Base-by-base conservation (phyloP, 306 rosid genomes). In the Casuarina equisetifolia region DNA sequence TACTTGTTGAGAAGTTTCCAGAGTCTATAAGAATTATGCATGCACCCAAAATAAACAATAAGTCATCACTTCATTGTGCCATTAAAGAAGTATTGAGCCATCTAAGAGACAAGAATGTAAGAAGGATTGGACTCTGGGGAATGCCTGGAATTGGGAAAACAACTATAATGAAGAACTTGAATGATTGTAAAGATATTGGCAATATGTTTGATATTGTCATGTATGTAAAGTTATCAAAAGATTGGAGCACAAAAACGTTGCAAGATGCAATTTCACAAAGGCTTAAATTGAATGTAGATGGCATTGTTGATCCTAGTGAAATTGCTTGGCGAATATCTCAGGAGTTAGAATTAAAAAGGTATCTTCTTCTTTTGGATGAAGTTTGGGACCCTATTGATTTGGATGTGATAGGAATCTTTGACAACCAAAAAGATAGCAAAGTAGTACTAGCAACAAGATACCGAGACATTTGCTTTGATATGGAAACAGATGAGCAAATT, bases 361-460 rank as follows among this genome's bases (percentile, higher is more conserved):
- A 70, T 35, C 45, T 84, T 13, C 48, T 84, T 74, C 54, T 84
- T 69, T 57, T 84, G 74, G 88, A 84, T 78, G 83, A 50, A 35
- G 82, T 81, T 17, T 73, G 20, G 53, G 4, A 12, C 5, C 1
- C 2, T 5, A 19, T 69, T 4, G 10, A 84, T 64, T 53, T 78
- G 67, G 20, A 16, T n/a, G 9, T 9, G 55, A 42, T 81, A 43
- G 85, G 78, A 17, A 69, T 84, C 8, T 62, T 43, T 25, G 17
- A 3, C 3, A 20, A 53, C 52, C n/a, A 81, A n/a, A 77, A 32
- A 3, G 36, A 52, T 10, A 32, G 85, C 17, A 77, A 81, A 73
- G 82, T 81, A 63, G 72, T 81, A n/a, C 62, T 84, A 46, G 39
- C 75, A 40, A 58, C 80, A 46, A 76, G 50, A 12, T 42, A n/a